Percentiles rank a stretch among this genome's conserved stretches.
These are phyloP conservation scores for Xylariaceae sp. DNA, from an alignment of 2,329 filamentous ascomycete species.

Conservation along the genomic window DNA sequence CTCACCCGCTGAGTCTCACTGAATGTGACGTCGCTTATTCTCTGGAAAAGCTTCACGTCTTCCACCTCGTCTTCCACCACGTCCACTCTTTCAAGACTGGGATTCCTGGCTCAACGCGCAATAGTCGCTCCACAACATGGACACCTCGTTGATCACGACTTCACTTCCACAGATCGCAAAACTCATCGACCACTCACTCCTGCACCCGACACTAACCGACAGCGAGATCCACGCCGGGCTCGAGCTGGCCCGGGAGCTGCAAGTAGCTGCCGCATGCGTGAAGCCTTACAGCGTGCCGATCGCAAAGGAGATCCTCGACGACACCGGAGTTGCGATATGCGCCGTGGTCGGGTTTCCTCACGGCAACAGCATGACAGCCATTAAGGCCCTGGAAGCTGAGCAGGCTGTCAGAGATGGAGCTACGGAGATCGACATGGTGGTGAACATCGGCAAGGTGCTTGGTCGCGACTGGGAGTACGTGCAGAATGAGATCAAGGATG, in stretches of 20 bases:
- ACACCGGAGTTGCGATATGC: conserved; percentile 48
- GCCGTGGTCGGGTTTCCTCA: conserved; percentile 60
- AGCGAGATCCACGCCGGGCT: conserved; percentile 48
- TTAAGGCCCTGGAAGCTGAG: conserved; percentile 52
- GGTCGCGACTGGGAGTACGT: conserved; percentile 56
- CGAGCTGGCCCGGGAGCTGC: conserved; percentile 41
- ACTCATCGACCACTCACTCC: conserved; percentile 58
- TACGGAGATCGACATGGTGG: conserved; percentile 56
- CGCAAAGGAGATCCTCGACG: conserved; percentile 44
- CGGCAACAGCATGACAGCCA: conserved; percentile 50
- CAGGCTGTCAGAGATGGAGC: conserved; percentile 46
- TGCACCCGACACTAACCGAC: conserved; percentile 60
- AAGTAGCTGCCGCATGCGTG: conserved; percentile 54
- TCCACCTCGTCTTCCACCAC: too few relatives aligned
- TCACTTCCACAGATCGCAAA: conserved; percentile 46
- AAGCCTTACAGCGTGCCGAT: conserved; percentile 53
- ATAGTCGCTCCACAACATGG: too few relatives aligned
- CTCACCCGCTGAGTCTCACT: too few relatives aligned
- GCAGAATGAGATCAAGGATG: conserved; percentile 42
- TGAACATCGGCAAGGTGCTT: conserved; percentile 57
- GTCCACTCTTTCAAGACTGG: too few relatives aligned
- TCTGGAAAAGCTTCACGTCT: too few relatives aligned
- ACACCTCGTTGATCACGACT: conserved; percentile 30
- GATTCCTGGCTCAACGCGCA: too few relatives aligned
- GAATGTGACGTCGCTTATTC: too few relatives aligned